Evolutionary conservation across 2,329 filamentous ascomycete genomes (phyloP), one percentile per base, ranked within the genome.

Genomic region (Simplicillium aogashimaense): DNA sequence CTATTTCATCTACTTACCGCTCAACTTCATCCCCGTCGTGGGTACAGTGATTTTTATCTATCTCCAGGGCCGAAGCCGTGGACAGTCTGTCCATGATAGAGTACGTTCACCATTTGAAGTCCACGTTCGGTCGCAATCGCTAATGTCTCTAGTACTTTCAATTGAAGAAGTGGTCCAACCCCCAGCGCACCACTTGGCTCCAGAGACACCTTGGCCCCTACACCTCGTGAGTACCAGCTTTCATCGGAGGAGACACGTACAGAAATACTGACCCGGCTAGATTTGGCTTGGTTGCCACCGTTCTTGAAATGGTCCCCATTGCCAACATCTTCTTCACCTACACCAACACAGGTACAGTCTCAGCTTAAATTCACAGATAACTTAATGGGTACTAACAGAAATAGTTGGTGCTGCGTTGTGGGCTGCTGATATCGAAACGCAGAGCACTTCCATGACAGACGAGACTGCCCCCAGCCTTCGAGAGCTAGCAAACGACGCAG

Each of bases 21-120:
- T 97, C 45, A 97, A 95, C 65, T 88, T 95, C 56, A 88, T 97
- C 39, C 90, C 90, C 0, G 73, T 95, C 1, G 76, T 95, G 14
- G 90, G 90, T 6, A 95, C 89, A 0, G 66, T 80, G 7, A 65
- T 88, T 4, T 97, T 94, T 59, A 73, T 95, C 29, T 58, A 83
- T 20, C 57, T 94, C 13, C 87, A 95, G 72, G 70, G 70, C 42
- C 66, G 69, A 20, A 60, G 57, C 40, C 61, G 72, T 38, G 72
- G 73, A 25, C 57, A 61, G 40, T 53, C 57, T 16, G 68, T 74
- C 32, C 76, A 80, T 44, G 66, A 63, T 31, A 65, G 76, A 38
- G 75, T 78, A 62, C 52, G 70, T 59, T 29, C 12, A 12, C 11
- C n/a, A 17, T 12, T 14, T 36, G n/a, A 25, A 7, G 17, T 7